Evolutionary conservation across 352 stramenopile species (phyloP), one percentile per base, ranked within the genome.

Genomic region (Phytophthora hibernalis): DNA sequence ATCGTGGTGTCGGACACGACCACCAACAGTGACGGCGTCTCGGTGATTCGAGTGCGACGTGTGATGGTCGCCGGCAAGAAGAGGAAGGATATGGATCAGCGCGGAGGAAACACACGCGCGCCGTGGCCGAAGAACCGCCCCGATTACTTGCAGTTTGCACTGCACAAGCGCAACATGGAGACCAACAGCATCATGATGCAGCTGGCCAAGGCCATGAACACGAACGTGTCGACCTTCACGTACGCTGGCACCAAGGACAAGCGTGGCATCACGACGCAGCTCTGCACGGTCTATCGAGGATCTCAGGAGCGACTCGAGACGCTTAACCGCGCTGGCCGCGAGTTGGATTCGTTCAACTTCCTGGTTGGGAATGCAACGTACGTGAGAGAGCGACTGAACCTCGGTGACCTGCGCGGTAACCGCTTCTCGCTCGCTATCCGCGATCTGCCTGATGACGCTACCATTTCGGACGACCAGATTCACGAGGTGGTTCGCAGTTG

Each of bases 161-260:
- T 99, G 3, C 98, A 98, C 85, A 99, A 98, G 68, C 93, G 97
- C 74, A 99, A 99, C 81, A 92, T 95, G 69, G 97, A 99, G 65
- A 99, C 96, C 12, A 85, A 90, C 18, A 93, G 82, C 16, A 80
- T 91, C 22, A 87, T 97, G 70, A 80, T 87, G 47, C 88, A 96
- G 63, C 55, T 97, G 12, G 81, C 80, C 26, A 89, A 89, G n/a
- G 74, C 82, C 12, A 73, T 96, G 62, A 82, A 87, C 20, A 53
- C 91, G 26, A 92, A 82, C 48, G 72, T 86, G 12, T 85, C 86
- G 31, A 63, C 78, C 20, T 93, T 99, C 55, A 89, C 82, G 44
- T 99, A 97, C 75, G 96, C 96, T 20, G 97, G 96, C 16, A 98
- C 97, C 45, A 99, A 99, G 67, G 97, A 99, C 79, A 99, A 99